These are phyloP conservation scores for Lobulomyces angularis DNA, from an alignment of 192 early-diverging fungal genomes.

Conservation along the genomic window DNA sequence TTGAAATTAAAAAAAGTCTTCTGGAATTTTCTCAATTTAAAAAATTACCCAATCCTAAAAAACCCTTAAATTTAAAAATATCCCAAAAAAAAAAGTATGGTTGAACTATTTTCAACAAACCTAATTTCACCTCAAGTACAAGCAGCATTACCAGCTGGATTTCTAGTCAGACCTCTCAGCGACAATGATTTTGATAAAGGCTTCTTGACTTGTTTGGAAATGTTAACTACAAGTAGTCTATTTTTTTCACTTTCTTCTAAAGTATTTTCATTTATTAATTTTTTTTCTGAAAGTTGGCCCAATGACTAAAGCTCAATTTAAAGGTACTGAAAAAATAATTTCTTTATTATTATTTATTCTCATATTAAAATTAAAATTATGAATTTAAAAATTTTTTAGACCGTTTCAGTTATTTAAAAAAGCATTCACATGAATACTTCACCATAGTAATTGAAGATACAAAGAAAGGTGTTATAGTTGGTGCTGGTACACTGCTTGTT, in stretches of 20 bases:
- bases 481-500: constrained; percentile 71
- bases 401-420: constrained; percentile 8
- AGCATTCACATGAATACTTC: constrained; percentile 34
- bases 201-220: constrained; percentile 40
- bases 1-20: no score
- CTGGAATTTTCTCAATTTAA: no score
- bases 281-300: no score
- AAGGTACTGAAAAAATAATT: constrained; percentile 22
- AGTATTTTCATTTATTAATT: no score
- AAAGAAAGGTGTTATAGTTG: constrained; percentile 54
- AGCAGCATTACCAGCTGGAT: constrained; percentile 47
- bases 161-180: constrained; percentile 63
- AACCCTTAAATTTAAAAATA: neutral
- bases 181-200: constrained; percentile 68
- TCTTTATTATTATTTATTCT: constrained; percentile 2
- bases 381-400: constrained; percentile 1
- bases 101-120: constrained; percentile 3
- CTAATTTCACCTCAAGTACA: constrained; percentile 59
- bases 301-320: constrained; percentile 52
- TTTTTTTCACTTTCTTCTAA: no score
- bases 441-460: constrained; percentile 77
- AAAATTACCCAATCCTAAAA: no score
- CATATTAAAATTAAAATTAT: neutral
- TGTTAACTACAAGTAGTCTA: constrained; percentile 73
- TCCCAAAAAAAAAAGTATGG: neutral